These are phyloP conservation scores for Lepraria neglecta DNA, from an alignment of 495 filamentous ascomycete species.

Conservation along the genomic window DNA sequence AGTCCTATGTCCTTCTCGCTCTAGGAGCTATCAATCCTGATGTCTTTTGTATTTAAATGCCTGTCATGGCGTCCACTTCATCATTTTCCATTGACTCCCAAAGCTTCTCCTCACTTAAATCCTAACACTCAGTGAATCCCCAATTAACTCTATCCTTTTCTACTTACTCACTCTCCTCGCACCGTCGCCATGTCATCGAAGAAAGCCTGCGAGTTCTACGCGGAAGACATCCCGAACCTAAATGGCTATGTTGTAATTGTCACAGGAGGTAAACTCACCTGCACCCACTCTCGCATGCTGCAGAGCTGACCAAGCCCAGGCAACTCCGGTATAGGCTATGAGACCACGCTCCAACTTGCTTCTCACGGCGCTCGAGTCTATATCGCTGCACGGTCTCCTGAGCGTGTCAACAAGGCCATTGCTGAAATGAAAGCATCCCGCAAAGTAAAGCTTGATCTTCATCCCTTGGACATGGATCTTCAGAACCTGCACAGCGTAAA, in stretches of 20 bases:
- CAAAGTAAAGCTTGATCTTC: slow-evolving; percentile 34
- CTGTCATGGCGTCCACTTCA: not conserved
- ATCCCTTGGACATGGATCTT: slow-evolving; percentile 39
- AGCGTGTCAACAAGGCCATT: slow-evolving; percentile 37
- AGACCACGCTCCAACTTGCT: slow-evolving; percentile 37
- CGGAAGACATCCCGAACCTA: slow-evolving; percentile 6
- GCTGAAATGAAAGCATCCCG: slow-evolving; percentile 33
- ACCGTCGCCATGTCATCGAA: not conserved
- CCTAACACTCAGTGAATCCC: not conserved
- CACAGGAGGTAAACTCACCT: slow-evolving; percentile 12
- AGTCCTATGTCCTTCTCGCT: not conserved
- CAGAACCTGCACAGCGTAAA: slow-evolving; percentile 34
- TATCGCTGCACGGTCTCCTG: slow-evolving; percentile 34
- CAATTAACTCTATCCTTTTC: not conserved
- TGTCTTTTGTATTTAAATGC: not conserved
- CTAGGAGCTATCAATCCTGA: not conserved
- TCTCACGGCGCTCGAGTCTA: slow-evolving; percentile 40
- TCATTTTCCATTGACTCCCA: not conserved
- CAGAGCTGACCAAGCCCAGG: not conserved
- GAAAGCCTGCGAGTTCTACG: not conserved
- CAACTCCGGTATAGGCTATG: slow-evolving; percentile 27
- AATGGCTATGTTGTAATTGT: slow-evolving; percentile 15
- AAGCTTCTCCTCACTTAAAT: not conserved
- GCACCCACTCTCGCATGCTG: not conserved
- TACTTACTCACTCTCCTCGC: not conserved